These are phyloP conservation scores for Falciphora oryzae DNA, from an alignment of 2,329 filamentous ascomycete genomes.

Conservation along the genomic window DNA sequence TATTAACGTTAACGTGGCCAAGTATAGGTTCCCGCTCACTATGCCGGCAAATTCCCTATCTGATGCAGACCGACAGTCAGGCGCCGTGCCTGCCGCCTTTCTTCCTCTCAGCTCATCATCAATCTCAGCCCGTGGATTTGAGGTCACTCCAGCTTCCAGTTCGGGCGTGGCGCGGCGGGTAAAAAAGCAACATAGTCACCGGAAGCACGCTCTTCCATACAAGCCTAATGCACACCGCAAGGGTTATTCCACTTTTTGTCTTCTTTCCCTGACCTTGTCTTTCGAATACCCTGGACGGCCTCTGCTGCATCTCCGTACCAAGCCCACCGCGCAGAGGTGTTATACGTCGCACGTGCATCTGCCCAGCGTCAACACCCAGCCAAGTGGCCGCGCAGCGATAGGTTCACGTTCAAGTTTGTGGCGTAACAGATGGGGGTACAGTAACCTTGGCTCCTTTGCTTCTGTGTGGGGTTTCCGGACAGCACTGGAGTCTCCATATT, in stretches of 20 bases:
- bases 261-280: not conserved
- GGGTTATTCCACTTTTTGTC: not conserved
- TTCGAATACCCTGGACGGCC: too few relatives aligned
- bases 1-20: not conserved
- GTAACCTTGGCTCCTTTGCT: too few relatives aligned
- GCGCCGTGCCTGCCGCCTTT: too few relatives aligned
- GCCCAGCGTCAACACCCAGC: not conserved
- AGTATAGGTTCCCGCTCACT: not conserved
- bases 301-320: too few relatives aligned
- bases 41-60: not conserved
- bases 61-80: too few relatives aligned
- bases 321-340: too few relatives aligned
- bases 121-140: not conserved
- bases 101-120: too few relatives aligned
- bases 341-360: too few relatives aligned
- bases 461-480: not conserved
- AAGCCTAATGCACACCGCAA: not conserved
- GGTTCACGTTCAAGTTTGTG: not conserved
- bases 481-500: not conserved
- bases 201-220: not conserved
- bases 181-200: not conserved
- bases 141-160: not conserved
- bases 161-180: not conserved
- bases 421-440: too few relatives aligned
- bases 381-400: too few relatives aligned